Evolutionary conservation across 768 basidiomycete species (phyloP).

Genomic region (Scleroderma citrinum): DNA sequence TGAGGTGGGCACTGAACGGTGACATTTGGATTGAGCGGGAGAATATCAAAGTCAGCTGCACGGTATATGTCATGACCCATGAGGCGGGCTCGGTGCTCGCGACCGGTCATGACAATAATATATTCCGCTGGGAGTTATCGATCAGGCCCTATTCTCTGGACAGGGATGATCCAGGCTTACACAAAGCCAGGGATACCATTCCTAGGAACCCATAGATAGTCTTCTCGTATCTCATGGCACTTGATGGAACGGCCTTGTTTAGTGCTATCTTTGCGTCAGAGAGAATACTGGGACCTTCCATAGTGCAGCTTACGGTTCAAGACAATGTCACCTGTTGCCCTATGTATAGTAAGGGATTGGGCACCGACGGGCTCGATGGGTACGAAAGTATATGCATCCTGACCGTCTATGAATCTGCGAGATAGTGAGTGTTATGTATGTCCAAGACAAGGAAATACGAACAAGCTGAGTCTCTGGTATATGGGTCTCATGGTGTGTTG

Average conservation of each 20-base stretch:
- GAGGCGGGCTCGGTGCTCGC: conserved; percentile 70
- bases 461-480: conserved; percentile 73
- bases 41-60: conserved; percentile 86
- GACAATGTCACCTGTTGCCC: conserved; percentile 68
- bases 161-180: conserved; percentile 36
- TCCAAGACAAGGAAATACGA: conserved; percentile 14
- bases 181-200: conserved; percentile 68
- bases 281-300: neutral
- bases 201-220: conserved; percentile 73
- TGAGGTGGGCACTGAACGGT: conserved; percentile 66
- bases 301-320: conserved; percentile 50
- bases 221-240: conserved; percentile 55
- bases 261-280: conserved; percentile 35
- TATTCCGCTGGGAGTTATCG: conserved; percentile 69
- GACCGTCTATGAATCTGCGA: conserved; percentile 57
- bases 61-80: conserved; percentile 85
- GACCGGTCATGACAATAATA: conserved; percentile 80
- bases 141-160: neutral
- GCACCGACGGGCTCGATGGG: conserved; percentile 56
- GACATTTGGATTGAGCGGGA: conserved; percentile 73
- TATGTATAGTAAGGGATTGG: conserved; percentile 64
- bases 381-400: conserved; percentile 76
- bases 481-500: conserved; percentile 54
- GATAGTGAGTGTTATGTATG: conserved; percentile 2
- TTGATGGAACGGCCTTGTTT: conserved; percentile 46